Evolutionary conservation across 2,329 filamentous ascomycete genomes (phyloP), one percentile per base, ranked within the genome.

Genomic region (Fusarium sp.): DNA sequence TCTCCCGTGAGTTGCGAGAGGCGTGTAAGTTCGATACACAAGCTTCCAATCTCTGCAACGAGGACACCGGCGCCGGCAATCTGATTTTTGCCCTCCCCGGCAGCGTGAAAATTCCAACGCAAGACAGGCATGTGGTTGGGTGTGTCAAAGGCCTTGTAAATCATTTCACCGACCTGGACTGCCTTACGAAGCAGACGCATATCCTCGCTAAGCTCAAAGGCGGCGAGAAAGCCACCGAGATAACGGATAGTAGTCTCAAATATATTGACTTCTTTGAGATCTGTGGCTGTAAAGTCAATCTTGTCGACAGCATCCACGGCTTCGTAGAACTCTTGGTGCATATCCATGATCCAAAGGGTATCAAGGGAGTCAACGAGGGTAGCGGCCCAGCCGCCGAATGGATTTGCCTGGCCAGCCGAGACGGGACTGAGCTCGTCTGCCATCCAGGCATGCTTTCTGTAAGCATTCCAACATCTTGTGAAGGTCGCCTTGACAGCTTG

Each of bases 161-260:
- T 83, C 78, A 93, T 82, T 66, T 91, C 88, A 26, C 87, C 91
- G 17, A 93, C 84, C 81, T 93, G 89, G 3, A 85, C 83, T 3
- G 91, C 90, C 79, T 93, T 93, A 45, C 82, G 82, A 44, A 93
- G 83, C 60, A 93, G 80, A n/a, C 84, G 83, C 66, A 86, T 83
- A 62, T 85, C 85, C 39, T 84, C 85, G 75, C 90, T 92, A 28
- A 93, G 80, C 77, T 93, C 92, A 78, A 93, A 93, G 2, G 92
- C 91, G n/a, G 89, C 88, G 63, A 94, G 77, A 62, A 93, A 86
- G 3, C 92, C 91, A 20, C 92, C 92, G 1, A 94, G 85, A 77
- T 93, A 93, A 47, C 92, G 88, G 66, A 93, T 93, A 17, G 88
- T 92, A 2, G 91, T 93, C 81, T 94, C 92, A 69, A 94, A 93